Evolutionary conservation across 2,329 filamentous ascomycete species (phyloP).

Genomic region (Colletotrichum chrysophilum): DNA sequence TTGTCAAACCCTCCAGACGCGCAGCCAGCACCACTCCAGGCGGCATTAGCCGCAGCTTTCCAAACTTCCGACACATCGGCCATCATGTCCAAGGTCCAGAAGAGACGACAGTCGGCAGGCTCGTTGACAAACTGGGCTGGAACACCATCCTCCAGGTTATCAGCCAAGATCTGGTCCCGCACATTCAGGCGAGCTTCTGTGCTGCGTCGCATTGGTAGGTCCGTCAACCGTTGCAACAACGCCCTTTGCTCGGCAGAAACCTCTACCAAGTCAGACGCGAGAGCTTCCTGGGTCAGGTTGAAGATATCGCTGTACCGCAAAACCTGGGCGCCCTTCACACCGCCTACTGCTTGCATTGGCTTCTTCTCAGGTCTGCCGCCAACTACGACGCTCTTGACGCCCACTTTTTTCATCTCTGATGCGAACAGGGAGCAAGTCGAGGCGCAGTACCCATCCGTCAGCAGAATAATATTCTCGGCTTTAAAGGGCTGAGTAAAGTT

Average conservation of each 20-base stretch:
- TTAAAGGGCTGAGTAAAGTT: conserved; percentile 59
- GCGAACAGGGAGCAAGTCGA: conserved; percentile 63
- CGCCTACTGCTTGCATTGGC: conserved; percentile 48
- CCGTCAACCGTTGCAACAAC: conserved; percentile 33
- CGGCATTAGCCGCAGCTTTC: conserved; percentile 46
- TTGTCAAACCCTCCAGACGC: conserved; percentile 14
- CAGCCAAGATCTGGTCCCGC: conserved; percentile 41
- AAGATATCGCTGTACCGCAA: conserved; percentile 34
- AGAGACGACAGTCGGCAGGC: conserved; percentile 55
- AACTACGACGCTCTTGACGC: background rate
- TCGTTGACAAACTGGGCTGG: conserved; percentile 55
- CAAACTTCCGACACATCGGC: conserved; percentile 50
- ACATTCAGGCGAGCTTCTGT: conserved; percentile 39
- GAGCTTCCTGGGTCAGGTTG: background rate
- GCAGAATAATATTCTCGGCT: conserved; percentile 60
- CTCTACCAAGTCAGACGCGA: conserved; percentile 1
- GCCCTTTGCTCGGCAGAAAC: conserved; percentile 31
- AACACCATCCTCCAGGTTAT: conserved; percentile 39
- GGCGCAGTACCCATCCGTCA: conserved; percentile 63
- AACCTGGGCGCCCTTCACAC: conserved; percentile 49
- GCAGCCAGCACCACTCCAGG: conserved; percentile 44
- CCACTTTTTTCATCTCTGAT: conserved; percentile 50
- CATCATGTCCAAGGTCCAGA: conserved; percentile 53
- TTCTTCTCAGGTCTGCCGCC: conserved; percentile 32
- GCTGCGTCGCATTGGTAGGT: conserved; percentile 35